Base-by-base conservation (phyloP, 2,329 filamentous ascomycete genomes). In the Trichoderma polysporum region DNA sequence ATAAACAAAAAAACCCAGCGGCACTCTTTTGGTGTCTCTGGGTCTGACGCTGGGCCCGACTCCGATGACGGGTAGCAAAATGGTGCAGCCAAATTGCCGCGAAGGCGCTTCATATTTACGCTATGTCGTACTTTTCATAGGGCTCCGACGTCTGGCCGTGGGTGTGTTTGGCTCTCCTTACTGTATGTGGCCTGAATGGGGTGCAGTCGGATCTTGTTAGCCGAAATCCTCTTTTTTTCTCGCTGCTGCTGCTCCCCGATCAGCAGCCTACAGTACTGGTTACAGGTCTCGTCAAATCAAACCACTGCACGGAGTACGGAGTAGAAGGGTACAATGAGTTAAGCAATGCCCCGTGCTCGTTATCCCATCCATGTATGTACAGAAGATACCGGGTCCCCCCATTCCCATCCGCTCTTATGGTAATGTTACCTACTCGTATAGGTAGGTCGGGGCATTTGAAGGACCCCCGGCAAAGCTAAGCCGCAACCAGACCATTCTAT, bases 391-490 rank as follows among this genome's bases (percentile, higher is more conserved):
- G n/a, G n/a, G n/a, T n/a, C n/a, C n/a, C 62, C 53, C 54, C 17
- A 22, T 47, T 35, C 22, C 41, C 65, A 62, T 54, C 66, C 66
- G 59, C 60, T 58, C 52, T 50, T 64, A 52, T 41, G 66, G 66
- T 64, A 67, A 64, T 67, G 66, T 65, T 58, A 67, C 66, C 66
- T 67, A 58, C 66, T 65, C 39, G n/a, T 49, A 58, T 64, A 54
- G 66, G 66, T 50, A 67, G 65, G 65, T 67, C 33, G 33, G 52
- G 56, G 49, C 57, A 33, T 61, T 62, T 61, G 57, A 45, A 22
- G 15, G 25, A 12, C 37, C 64, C 65, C 65, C 50, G 37, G 57
- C 35, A 67, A 67, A 61, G 65, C 65, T 57, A 67, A 62, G 65
- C 35, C 56, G 22, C 25, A 25, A 35, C 19, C 13, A 58, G 53